Evolutionary conservation across 192 early-diverging fungal species (phyloP).

Genomic region (Kickxella alabastrina): DNA sequence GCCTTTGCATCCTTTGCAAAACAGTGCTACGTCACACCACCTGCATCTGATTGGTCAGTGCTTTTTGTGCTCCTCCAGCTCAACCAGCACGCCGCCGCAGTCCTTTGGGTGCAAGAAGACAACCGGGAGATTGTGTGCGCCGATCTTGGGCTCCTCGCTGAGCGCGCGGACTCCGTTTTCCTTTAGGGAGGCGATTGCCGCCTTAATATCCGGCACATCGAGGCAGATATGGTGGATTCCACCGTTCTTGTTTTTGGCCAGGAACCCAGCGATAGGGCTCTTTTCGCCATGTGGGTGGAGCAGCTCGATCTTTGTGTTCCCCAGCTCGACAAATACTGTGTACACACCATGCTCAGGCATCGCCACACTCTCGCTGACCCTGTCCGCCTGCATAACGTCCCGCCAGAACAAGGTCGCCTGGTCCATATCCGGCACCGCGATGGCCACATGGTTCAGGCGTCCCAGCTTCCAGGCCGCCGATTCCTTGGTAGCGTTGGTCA

Average conservation of each 20-base stretch:
- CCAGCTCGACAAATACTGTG: slow-evolving; percentile 81
- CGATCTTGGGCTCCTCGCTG: slow-evolving; percentile 72
- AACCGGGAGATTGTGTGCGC: slow-evolving; percentile 75
- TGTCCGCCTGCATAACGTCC: slow-evolving; percentile 61
- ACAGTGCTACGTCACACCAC: slow-evolving; percentile 1
- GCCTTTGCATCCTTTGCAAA: not conserved
- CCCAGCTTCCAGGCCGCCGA: slow-evolving; percentile 66
- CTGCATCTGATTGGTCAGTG: not conserved
- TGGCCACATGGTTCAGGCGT: slow-evolving; percentile 76
- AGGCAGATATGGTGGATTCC: slow-evolving; percentile 85
- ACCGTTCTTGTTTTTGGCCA: slow-evolving; percentile 74
- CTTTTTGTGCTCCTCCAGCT: slow-evolving; percentile 55
- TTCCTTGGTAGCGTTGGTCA: slow-evolving; percentile 10
- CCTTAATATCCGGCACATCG: slow-evolving; percentile 66
- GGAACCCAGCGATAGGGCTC: slow-evolving; percentile 72
- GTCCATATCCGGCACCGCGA: slow-evolving; percentile 73
- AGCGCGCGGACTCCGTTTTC: slow-evolving; percentile 61
- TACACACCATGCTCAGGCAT: slow-evolving; percentile 81
- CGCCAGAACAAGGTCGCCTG: slow-evolving; percentile 67
- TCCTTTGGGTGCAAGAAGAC: slow-evolving; percentile 82
- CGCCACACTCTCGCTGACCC: slow-evolving; percentile 65
- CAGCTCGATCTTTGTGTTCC: slow-evolving; percentile 84
- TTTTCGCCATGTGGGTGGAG: slow-evolving; percentile 70
- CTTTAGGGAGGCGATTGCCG: slow-evolving; percentile 64
- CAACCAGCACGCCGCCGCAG: slow-evolving; percentile 76